phyloP scores from a whole-genome alignment of 2,329 filamentous ascomycete genomes.

The Fusarium odoratissimum region DNA sequence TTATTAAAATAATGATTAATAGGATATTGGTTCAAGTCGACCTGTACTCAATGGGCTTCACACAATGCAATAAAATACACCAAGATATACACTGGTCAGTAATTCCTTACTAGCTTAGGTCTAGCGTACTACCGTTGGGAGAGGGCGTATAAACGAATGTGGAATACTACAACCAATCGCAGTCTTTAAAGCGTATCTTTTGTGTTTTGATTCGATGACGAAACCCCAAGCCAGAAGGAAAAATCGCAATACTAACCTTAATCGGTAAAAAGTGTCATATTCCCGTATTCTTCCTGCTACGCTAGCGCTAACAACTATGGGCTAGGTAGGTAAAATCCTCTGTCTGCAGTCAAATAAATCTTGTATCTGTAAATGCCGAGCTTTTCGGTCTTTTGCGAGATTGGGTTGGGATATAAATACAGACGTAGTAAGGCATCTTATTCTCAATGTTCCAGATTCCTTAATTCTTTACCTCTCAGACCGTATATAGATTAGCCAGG shows the following conservation, averaged over 20 bases:
- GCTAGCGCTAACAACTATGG: background rate
- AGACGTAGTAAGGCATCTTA: accelerated
- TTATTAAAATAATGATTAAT: background rate
- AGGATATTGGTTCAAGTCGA: background rate
- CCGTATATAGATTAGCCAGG: accelerated
- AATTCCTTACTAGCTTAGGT: background rate
- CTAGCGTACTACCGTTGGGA: background rate
- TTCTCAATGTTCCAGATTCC: background rate
- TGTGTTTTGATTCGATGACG: background rate
- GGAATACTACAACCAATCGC: background rate
- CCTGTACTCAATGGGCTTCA: background rate
- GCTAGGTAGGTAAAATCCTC: accelerated
- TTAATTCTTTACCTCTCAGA: accelerated
- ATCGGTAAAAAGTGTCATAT: background rate
- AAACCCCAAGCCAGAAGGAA: background rate
- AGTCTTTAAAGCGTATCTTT: background rate
- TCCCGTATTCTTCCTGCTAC: no score
- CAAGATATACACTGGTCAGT: background rate
- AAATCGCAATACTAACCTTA: background rate
- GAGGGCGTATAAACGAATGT: background rate
- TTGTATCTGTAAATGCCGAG: background rate
- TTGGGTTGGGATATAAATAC: background rate
- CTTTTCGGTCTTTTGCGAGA: background rate
- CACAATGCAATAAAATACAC: no score
- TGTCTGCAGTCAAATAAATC: accelerated